phyloP scores from a whole-genome alignment of 2,329 filamentous ascomycete species.

The Diaporthe humulicola region DNA sequence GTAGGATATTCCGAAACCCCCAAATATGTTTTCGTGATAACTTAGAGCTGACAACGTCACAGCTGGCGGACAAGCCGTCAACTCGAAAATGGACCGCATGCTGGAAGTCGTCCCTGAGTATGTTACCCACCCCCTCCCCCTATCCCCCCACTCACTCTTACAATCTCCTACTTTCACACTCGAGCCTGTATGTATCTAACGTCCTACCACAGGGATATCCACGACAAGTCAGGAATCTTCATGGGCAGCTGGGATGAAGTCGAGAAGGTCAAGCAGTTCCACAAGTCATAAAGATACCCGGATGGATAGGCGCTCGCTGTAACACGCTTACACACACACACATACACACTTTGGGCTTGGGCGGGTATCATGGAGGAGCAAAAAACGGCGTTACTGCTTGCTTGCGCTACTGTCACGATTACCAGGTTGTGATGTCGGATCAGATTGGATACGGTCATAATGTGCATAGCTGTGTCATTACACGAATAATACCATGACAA shows the following conservation, averaged over 20 bases:
- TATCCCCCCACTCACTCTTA: too few species aligned
- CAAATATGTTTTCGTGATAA: background rate
- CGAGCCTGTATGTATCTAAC: background rate
- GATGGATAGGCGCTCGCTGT: slow-evolving; percentile 1
- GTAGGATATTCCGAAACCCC: slow-evolving; percentile 62
- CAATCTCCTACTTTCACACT: background rate
- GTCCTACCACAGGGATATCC: slow-evolving; percentile 73
- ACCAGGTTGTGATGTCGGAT: slow-evolving; percentile 11
- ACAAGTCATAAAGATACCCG: slow-evolving; percentile 57
- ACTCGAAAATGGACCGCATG: slow-evolving; percentile 93
- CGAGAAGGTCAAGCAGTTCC: slow-evolving; percentile 91
- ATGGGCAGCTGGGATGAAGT: slow-evolving; percentile 95
- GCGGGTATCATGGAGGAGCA: slow-evolving; percentile 13
- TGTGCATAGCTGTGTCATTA: slow-evolving; percentile 33
- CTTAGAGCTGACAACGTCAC: slow-evolving; percentile 40
- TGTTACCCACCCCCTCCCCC: background rate
- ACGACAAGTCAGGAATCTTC: slow-evolving; percentile 96
- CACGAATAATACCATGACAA: slow-evolving; percentile 27
- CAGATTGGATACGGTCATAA: slow-evolving; percentile 34
- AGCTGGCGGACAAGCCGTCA: slow-evolving; percentile 93
- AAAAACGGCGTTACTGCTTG: slow-evolving; percentile 15
- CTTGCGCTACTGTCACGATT: slow-evolving; percentile 16
- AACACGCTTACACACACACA: background rate
- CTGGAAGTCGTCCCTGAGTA: slow-evolving; percentile 85
- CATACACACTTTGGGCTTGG: background rate